Percentiles rank a stretch among this genome's conserved stretches.
These are phyloP conservation scores for Citrus australasica DNA, from an alignment of 345 rosid species.

Conservation along the genomic window DNA sequence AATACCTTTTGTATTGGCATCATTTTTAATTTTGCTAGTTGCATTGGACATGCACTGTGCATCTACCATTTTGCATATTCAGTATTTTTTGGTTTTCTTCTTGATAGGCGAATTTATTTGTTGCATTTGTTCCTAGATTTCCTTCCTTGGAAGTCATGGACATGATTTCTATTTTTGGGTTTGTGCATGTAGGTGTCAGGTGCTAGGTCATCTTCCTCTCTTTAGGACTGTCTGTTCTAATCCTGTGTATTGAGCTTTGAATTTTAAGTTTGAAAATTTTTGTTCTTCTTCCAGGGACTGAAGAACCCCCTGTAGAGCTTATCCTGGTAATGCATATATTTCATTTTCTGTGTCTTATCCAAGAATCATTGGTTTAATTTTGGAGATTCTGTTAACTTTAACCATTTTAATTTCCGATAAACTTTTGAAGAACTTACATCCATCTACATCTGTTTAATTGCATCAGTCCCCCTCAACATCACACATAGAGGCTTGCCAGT, in stretches of 20 bases:
- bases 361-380: background rate
- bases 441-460: slow-evolving; percentile 13
- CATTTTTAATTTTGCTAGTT: background rate
- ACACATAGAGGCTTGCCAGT: slow-evolving; percentile 91
- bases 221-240: background rate
- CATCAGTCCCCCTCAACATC: slow-evolving; percentile 84
- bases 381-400: background rate
- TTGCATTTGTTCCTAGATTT: background rate
- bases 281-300: slow-evolving; percentile 62
- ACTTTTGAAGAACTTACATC: slow-evolving; percentile 7
- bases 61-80: background rate
- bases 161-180: background rate
- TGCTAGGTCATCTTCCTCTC: background rate
- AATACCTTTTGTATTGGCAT: background rate
- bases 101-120: background rate
- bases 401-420: background rate
- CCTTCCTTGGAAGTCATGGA: background rate
- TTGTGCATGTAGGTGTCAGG: background rate
- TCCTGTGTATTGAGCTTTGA: slow-evolving; percentile 10
- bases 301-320: slow-evolving; percentile 63
- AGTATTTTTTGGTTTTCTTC: background rate
- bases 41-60: background rate
- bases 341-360: slow-evolving; percentile 1
- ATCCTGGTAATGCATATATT: slow-evolving; percentile 44
- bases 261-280: slow-evolving; percentile 17